phyloP scores from a whole-genome alignment of 1,139 yeast genomes.

The Geotrichum klebahnii region DNA sequence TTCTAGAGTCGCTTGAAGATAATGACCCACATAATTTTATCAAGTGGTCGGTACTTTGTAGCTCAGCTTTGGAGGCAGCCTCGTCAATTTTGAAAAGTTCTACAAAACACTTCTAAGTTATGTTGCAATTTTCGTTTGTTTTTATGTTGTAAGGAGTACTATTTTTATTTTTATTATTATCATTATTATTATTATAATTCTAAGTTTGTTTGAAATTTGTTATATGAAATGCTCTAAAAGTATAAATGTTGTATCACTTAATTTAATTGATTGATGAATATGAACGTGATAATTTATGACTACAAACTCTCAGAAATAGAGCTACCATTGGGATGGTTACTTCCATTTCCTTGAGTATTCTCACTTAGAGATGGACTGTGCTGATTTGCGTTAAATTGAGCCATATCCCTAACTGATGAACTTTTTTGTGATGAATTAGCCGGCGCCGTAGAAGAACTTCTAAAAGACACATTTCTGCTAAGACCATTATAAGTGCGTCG shows the following conservation, averaged over 20 bases:
- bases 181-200: no score
- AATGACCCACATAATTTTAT: constrained; percentile 4
- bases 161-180: no score
- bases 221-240: no score
- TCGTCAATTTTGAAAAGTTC: neutral
- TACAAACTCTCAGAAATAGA: constrained; percentile 11
- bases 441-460: neutral
- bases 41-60: constrained; percentile 10
- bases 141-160: neutral
- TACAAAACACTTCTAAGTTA: neutral
- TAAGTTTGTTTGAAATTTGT: no score
- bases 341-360: constrained; percentile 6
- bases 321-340: constrained; percentile 13
- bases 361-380: neutral
- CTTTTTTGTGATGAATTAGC: neutral
- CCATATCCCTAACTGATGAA: constrained; percentile 1
- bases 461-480: neutral
- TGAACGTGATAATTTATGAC: no score
- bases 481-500: neutral
- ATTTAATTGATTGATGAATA: no score
- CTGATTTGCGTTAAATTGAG: neutral
- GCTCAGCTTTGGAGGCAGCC: constrained; percentile 5
- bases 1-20: constrained; percentile 76
- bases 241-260: no score
- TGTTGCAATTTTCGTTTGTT: neutral